These are phyloP conservation scores for Arthrobotrys sphaeroides DNA, from an alignment of 2,329 filamentous ascomycete genomes.

Conservation along the genomic window DNA sequence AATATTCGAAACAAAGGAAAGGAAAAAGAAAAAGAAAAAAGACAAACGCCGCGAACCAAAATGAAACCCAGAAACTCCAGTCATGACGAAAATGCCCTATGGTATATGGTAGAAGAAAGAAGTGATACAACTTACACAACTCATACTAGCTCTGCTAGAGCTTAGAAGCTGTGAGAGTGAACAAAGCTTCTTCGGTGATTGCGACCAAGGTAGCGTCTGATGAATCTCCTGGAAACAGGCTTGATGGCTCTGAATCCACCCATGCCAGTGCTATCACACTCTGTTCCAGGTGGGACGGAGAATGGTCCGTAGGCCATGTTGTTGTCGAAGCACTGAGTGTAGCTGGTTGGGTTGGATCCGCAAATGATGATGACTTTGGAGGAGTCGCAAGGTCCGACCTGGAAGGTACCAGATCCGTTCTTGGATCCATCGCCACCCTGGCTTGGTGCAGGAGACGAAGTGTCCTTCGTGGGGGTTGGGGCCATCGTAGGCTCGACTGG, in stretches of 20 bases:
- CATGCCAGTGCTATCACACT: conserved; percentile 50
- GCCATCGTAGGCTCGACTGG: neutral
- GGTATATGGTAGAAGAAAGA: conserved; percentile 30
- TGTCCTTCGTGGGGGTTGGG: conserved; percentile 8
- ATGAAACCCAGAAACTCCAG: conserved; percentile 30
- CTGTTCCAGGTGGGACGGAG: conserved; percentile 42
- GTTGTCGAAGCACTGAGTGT: conserved; percentile 52
- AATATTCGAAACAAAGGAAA: neutral
- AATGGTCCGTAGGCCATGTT: conserved; percentile 51
- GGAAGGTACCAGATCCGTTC: conserved; percentile 30
- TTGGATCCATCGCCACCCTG: conserved; percentile 17
- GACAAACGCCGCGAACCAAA: conserved; percentile 17
- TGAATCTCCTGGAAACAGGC: conserved; percentile 37
- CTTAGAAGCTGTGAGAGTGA: conserved; percentile 45
- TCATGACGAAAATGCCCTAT: conserved; percentile 29
- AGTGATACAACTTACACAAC: conserved; percentile 4
- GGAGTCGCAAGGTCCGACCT: conserved; percentile 35
- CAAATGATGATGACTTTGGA: conserved; percentile 48
- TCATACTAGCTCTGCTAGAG: neutral
- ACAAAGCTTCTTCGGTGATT: conserved; percentile 43
- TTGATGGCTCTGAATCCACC: conserved; percentile 49
- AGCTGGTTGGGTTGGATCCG: conserved; percentile 29
- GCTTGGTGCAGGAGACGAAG: neutral
- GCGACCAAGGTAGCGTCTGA: conserved; percentile 38
- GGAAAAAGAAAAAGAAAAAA: neutral